Evolutionary conservation across 305 asterid genomes (phyloP).

Genomic region (Plantago lanceolata): DNA sequence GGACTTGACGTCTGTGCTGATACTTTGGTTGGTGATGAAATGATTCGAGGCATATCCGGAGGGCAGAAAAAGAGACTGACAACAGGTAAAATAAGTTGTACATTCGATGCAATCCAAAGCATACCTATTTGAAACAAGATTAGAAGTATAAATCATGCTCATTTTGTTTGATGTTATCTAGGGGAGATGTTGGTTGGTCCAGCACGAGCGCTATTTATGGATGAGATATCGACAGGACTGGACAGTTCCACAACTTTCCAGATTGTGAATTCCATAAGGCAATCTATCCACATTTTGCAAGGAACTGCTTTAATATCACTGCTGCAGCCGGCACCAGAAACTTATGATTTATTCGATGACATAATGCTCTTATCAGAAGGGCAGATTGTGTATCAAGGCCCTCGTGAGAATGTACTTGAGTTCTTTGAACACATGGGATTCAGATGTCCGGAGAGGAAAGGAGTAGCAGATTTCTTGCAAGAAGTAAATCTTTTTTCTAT

Average conservation of each 20-base stretch:
- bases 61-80: constrained; percentile 90
- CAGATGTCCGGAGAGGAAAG: constrained; percentile 86
- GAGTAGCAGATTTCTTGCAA: constrained; percentile 86
- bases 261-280: constrained; percentile 75
- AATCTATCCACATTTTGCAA: constrained; percentile 70
- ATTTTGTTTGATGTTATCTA: constrained; percentile 20
- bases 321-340: constrained; percentile 91
- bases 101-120: neutral
- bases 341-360: constrained; percentile 76
- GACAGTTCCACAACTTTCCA: constrained; percentile 88
- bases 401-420: constrained; percentile 62
- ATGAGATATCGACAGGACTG: constrained; percentile 89
- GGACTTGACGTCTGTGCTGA: constrained; percentile 98
- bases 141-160: constrained; percentile 3
- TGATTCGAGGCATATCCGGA: constrained; percentile 90
- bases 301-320: constrained; percentile 84
- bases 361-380: constrained; percentile 77
- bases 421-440: constrained; percentile 78
- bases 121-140: neutral
- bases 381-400: constrained; percentile 76
- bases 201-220: constrained; percentile 85
- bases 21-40: constrained; percentile 84
- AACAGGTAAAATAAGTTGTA: constrained; percentile 50
- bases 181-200: constrained; percentile 98
- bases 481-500: constrained; percentile 43